Base-by-base conservation (phyloP, 2,329 filamentous ascomycete species). In the Triangularia verruculosa region DNA sequence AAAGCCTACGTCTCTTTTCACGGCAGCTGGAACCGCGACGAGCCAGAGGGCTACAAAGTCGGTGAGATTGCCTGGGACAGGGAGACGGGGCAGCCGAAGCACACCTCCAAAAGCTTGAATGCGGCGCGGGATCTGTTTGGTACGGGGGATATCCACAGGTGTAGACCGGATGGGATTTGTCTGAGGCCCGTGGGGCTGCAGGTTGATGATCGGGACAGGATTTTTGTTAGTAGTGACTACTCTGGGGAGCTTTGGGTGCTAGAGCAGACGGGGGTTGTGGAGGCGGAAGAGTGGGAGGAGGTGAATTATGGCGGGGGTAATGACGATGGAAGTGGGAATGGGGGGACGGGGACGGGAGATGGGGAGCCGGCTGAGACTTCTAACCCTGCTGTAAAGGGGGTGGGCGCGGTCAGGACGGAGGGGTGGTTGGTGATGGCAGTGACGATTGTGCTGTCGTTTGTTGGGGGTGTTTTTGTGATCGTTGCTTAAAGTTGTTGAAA, bases 1-100 rank as follows among this genome's bases (percentile, higher is more conserved):
- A 81, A 79, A 1, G 89, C 88, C 1, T 92, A 85, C 76, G 77
- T 93, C 17, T 80, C 86, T 0, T 91, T 92, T 75, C 89, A 91
- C 73, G 89, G 90, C 13, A 89, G 85, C 74, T 92, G 89, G 78
- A 75, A 81, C 70, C 76, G 77, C 27, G 71, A 76, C 6, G 39
- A 74, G 12, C 78, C 80, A 1, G 74, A 77, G 0, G 82, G 82
- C 34, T 85, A 85, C 73, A 76, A 74, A 62, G 72, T 85, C 55
- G 74, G 77, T 7, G 67, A 70, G 13, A 64, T 83, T 32, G 57
- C 70, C 7, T 85, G 85, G 67, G n/a, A 62, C 15, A 7, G 12
- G 0, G 63, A 66, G 15, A 64, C 74, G 43, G 82, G 82, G 30
- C 72, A 76, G 59, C 83, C 83, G 8, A 3, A 20, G 22, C 20